These are phyloP conservation scores for Nannizziopsis arthrosporioides DNA, from an alignment of 2,329 filamentous ascomycete species.

Conservation along the genomic window DNA sequence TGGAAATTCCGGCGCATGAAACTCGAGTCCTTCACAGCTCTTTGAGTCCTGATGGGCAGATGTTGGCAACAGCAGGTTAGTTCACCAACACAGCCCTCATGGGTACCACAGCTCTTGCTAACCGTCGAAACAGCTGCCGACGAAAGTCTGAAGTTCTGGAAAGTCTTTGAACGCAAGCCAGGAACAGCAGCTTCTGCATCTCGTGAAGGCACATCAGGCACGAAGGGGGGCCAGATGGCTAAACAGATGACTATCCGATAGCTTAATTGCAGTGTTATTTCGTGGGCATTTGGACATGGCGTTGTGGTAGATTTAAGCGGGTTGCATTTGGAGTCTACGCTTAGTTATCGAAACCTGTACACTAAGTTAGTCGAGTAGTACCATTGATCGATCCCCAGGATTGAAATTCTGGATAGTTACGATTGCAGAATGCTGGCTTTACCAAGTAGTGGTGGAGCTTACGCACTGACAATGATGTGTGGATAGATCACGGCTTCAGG, in stretches of 20 bases:
- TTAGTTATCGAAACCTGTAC: not conserved
- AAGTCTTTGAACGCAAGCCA: slow-evolving; percentile 98
- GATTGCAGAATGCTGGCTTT: too few species aligned
- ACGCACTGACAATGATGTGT: too few species aligned
- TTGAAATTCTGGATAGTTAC: not conserved
- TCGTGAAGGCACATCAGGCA: slow-evolving; percentile 54
- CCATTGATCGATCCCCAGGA: too few species aligned
- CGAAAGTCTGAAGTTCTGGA: slow-evolving; percentile 99
- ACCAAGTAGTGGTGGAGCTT: too few species aligned
- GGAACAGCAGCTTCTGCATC: slow-evolving; percentile 54
- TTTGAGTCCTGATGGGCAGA: slow-evolving; percentile 93
- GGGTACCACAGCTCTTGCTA: slow-evolving; percentile 10
- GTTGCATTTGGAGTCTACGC: slow-evolving; percentile 4
- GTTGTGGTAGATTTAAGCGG: not conserved
- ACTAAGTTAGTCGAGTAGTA: too few species aligned
- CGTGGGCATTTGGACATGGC: not conserved
- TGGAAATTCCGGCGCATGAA: slow-evolving; percentile 96
- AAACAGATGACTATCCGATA: slow-evolving; percentile 94
- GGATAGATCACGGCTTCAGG: too few species aligned
- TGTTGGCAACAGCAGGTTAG: slow-evolving; percentile 82
- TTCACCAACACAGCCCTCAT: slow-evolving; percentile 9
- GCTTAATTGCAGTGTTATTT: not conserved
- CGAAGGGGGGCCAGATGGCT: slow-evolving; percentile 66
- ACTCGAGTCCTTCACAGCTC: slow-evolving; percentile 93
- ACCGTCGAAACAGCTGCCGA: slow-evolving; percentile 56